phyloP scores from a whole-genome alignment of 805 yeast genomes.

The Tetrapisispora pingtungensis region DNA sequence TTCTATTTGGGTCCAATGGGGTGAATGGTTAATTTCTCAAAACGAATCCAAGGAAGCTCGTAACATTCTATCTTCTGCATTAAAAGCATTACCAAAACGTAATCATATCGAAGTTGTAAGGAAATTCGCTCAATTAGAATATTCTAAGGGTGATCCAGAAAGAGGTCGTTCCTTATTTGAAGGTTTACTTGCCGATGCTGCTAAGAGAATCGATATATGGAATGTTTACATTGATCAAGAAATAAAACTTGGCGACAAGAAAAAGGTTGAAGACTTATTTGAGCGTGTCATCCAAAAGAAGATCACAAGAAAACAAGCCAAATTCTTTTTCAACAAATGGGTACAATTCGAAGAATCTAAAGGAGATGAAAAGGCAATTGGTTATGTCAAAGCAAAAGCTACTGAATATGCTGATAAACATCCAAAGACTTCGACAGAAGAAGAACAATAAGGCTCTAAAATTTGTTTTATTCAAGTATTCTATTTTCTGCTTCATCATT shows the following conservation, averaged over 20 bases:
- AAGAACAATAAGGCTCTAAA: neutral
- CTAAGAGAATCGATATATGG: constrained; percentile 91
- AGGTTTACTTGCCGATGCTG: constrained; percentile 81
- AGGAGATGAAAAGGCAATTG: constrained; percentile 60
- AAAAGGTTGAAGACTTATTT: constrained; percentile 65
- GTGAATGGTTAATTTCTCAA: constrained; percentile 60
- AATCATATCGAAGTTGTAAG: constrained; percentile 71
- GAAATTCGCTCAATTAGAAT: constrained; percentile 85
- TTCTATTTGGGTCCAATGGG: constrained; percentile 75
- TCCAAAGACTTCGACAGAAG: constrained; percentile 5
- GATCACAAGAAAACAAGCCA: constrained; percentile 79
- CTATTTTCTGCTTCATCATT: neutral
- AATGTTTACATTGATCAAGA: constrained; percentile 92
- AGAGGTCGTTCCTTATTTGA: constrained; percentile 92
- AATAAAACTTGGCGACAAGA: constrained; percentile 57
- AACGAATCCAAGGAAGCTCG: constrained; percentile 50
- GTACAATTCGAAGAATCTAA: constrained; percentile 62
- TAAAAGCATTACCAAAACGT: constrained; percentile 60
- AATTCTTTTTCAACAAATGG: constrained; percentile 92
- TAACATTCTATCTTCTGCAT: constrained; percentile 61
- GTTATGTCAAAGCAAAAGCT: constrained; percentile 86
- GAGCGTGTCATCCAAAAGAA: constrained; percentile 65
- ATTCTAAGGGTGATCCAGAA: constrained; percentile 78
- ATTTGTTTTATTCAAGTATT: no score
- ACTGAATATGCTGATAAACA: constrained; percentile 51